A percentile compares a stretch with the other conserved stretches of the same genome.
These are phyloP conservation scores for Daldinia sp. DNA, from an alignment of 2,329 filamentous ascomycete genomes.

Conservation along the genomic window DNA sequence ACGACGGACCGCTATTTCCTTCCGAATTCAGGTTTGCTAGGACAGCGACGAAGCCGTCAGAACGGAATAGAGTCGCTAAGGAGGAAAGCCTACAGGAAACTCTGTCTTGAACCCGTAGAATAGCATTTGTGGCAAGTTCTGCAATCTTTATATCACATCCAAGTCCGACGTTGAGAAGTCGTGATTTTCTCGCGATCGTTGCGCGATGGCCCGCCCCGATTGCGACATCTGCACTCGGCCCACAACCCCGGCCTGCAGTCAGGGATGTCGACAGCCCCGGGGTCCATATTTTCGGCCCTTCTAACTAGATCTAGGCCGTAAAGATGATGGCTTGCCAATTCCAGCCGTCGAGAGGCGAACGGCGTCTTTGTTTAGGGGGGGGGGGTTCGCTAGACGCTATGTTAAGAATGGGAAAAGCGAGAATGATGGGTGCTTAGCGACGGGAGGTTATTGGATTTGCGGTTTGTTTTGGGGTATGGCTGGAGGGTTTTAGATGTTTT, in stretches of 20 bases:
- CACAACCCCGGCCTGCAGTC: slow-evolving; percentile 16
- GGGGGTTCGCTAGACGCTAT: background rate
- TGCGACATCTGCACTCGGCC: slow-evolving; percentile 23
- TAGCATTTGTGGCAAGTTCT: background rate
- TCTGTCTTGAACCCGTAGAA: background rate
- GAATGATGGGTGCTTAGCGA: too few relatives aligned
- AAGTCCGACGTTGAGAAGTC: background rate
- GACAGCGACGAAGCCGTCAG: background rate
- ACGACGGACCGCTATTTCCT: too few relatives aligned
- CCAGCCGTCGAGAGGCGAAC: slow-evolving; percentile 4
- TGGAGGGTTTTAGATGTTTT: too few relatives aligned
- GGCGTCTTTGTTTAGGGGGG: background rate
- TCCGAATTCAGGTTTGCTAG: too few relatives aligned
- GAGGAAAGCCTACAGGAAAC: background rate
- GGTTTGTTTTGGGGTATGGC: background rate
- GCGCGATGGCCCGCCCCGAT: slow-evolving; percentile 27
- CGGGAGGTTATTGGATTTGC: background rate
- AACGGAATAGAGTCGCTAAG: background rate
- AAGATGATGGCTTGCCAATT: slow-evolving; percentile 2
- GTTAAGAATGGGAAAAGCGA: background rate
- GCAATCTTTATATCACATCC: background rate
- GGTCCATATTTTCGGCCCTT: slow-evolving; percentile 10
- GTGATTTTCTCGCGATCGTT: background rate
- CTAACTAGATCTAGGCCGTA: slow-evolving; percentile 9
- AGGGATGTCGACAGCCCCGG: slow-evolving; percentile 3